Conservation (phyloP, 495 filamentous ascomycete species). For the Aspergillus mulundensis region DNA sequence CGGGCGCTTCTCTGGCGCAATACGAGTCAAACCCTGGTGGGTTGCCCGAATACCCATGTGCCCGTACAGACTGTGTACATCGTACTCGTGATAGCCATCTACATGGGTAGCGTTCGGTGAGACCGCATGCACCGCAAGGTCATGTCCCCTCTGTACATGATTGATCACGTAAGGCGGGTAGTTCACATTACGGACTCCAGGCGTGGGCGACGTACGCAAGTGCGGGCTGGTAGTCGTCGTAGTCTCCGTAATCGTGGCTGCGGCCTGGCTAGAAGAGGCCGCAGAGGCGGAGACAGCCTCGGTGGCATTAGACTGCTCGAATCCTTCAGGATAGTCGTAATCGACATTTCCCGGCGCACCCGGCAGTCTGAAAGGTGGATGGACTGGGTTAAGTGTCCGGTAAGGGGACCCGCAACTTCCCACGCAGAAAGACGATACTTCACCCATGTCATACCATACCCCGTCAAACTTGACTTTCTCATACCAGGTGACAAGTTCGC, state of each 20-base stretch:
- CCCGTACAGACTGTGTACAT: slow-evolving; percentile 74
- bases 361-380: slow-evolving; percentile 62
- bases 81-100: slow-evolving; percentile 71
- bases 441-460: slow-evolving; percentile 61
- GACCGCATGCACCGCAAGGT: slow-evolving; percentile 69
- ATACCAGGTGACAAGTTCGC: slow-evolving; percentile 59
- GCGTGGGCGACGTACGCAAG: slow-evolving; percentile 60
- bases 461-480: slow-evolving; percentile 56
- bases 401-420: slow-evolving; percentile 72
- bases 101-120: slow-evolving; percentile 74
- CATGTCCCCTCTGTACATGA: slow-evolving; percentile 62
- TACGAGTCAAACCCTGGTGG: slow-evolving; percentile 62
- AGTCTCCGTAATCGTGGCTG: slow-evolving; percentile 42
- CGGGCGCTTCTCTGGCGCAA: slow-evolving; percentile 65
- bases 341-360: slow-evolving; percentile 60
- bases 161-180: slow-evolving; percentile 81
- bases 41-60: slow-evolving; percentile 77
- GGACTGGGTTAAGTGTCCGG: slow-evolving; percentile 64
- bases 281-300: slow-evolving; percentile 60
- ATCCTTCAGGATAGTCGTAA: slow-evolving; percentile 66
- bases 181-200: slow-evolving; percentile 69
- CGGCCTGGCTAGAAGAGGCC: slow-evolving; percentile 47
- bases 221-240: slow-evolving; percentile 42
- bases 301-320: slow-evolving; percentile 64
- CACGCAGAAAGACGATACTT: slow-evolving; percentile 76